Evolutionary conservation across 2,329 filamentous ascomycete genomes (phyloP).

Genomic region (Claviceps capensis): DNA sequence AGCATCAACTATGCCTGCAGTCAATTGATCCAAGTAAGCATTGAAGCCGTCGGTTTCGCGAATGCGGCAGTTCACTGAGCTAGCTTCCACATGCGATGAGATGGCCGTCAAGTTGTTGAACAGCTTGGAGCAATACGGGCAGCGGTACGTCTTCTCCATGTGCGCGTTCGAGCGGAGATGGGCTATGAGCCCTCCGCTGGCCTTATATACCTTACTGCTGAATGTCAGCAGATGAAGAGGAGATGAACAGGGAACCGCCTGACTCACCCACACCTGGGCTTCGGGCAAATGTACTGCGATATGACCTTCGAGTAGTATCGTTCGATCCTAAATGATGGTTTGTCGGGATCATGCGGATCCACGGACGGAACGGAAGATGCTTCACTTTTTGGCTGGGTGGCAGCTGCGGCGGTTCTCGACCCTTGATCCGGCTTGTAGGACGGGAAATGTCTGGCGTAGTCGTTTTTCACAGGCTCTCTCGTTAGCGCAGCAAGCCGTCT

Average conservation of each 20-base stretch:
- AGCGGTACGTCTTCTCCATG: constrained; percentile 19
- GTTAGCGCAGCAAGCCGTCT: constrained; percentile 16
- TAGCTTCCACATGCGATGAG: constrained; percentile 34
- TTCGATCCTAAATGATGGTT: constrained; percentile 30
- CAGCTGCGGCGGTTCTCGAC: background rate
- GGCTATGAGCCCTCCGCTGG: constrained; percentile 15
- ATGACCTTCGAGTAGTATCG: constrained; percentile 31
- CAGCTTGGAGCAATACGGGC: constrained; percentile 28
- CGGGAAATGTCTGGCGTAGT: constrained; percentile 15
- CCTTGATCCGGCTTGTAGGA: background rate
- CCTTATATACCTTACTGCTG: constrained; percentile 27
- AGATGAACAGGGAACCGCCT: background rate
- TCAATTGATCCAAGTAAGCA: constrained; percentile 19
- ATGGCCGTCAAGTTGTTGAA: constrained; percentile 30
- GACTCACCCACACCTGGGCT: constrained; percentile 35
- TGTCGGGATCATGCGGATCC: constrained; percentile 29
- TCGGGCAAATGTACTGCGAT: constrained; percentile 39
- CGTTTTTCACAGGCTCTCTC: constrained; percentile 14
- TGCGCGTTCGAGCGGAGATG: constrained; percentile 35
- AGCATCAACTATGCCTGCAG: constrained; percentile 18
- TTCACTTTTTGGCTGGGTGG: constrained; percentile 7
- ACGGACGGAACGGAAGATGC: constrained; percentile 6
- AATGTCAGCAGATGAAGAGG: background rate
- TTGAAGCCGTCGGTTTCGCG: constrained; percentile 25
- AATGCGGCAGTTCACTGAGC: constrained; percentile 27